phyloP scores from a whole-genome alignment of 495 filamentous ascomycete species.

The Amniculicola lignicola region DNA sequence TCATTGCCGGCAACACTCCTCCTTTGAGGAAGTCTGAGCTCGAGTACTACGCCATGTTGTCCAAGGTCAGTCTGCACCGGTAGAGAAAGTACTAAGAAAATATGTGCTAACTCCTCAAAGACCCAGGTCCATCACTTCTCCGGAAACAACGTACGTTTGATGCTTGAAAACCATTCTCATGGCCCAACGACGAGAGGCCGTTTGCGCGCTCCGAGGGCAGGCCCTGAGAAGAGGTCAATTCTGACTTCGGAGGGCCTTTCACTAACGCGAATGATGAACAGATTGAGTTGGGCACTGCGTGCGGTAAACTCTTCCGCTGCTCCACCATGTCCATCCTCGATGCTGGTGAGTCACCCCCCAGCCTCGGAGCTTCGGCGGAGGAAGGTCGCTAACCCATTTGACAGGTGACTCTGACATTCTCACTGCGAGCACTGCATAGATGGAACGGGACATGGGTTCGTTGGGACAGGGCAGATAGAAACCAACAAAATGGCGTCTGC shows the following conservation, averaged over 20 bases:
- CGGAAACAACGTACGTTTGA: slow-evolving; percentile 87
- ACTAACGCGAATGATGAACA: slow-evolving; percentile 48
- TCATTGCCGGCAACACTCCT: slow-evolving; percentile 91
- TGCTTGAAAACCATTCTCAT: slow-evolving; percentile 31
- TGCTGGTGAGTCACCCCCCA: slow-evolving; percentile 50
- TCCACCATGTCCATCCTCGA: slow-evolving; percentile 93
- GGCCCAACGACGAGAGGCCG: slow-evolving; percentile 32
- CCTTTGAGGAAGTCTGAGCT: slow-evolving; percentile 94
- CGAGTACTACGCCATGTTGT: slow-evolving; percentile 67
- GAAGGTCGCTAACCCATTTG: not conserved
- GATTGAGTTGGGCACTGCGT: slow-evolving; percentile 95
- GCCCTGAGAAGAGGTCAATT: slow-evolving; percentile 76
- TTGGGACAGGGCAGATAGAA: not conserved
- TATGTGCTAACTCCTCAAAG: slow-evolving; percentile 71
- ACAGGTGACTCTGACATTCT: slow-evolving; percentile 91
- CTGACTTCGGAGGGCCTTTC: slow-evolving; percentile 80
- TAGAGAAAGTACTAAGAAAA: not conserved
- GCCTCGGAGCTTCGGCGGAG: not conserved
- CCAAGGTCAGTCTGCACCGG: too few species aligned
- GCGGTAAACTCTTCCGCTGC: slow-evolving; percentile 87
- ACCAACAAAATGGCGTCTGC: not conserved
- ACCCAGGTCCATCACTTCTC: slow-evolving; percentile 92
- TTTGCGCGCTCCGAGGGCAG: slow-evolving; percentile 38
- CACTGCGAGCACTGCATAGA: slow-evolving; percentile 60
- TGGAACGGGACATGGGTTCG: not conserved